phyloP scores from a whole-genome alignment of 2,329 filamentous ascomycete genomes.

The Volutella citrinella region DNA sequence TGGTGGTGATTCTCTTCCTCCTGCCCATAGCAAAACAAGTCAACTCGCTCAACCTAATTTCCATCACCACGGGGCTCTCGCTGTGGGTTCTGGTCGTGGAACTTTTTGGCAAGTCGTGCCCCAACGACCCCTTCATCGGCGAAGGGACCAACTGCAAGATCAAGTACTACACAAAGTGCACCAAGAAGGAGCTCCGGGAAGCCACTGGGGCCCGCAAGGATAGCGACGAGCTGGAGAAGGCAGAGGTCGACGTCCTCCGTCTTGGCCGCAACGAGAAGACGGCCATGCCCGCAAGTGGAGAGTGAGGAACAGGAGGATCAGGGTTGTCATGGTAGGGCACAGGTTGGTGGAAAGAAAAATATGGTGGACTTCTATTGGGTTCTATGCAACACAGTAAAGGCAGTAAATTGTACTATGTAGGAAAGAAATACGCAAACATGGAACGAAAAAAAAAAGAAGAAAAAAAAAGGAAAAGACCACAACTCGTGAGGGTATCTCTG shows the following conservation, averaged over 20 bases:
- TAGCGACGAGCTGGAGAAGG: slow-evolving; percentile 34
- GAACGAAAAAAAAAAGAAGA: too few species aligned
- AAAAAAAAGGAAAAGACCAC: too few species aligned
- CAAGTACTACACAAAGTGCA: slow-evolving; percentile 42
- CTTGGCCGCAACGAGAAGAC: slow-evolving; percentile 23
- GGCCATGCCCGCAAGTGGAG: too few species aligned
- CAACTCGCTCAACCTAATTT: slow-evolving; percentile 44
- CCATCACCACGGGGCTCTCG: slow-evolving; percentile 41
- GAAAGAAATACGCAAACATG: too few species aligned
- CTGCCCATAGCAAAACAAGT: slow-evolving; percentile 49
- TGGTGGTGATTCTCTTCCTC: slow-evolving; percentile 52
- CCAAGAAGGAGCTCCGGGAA: slow-evolving; percentile 33
- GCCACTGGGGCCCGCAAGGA: too few species aligned
- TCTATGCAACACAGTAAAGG: too few species aligned
- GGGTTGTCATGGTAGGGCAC: too few species aligned
- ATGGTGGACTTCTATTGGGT: too few species aligned
- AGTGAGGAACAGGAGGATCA: too few species aligned
- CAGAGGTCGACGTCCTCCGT: slow-evolving; percentile 18
- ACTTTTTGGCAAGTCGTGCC: slow-evolving; percentile 46
- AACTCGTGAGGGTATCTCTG: slow-evolving; percentile 11
- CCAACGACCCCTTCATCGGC: slow-evolving; percentile 42
- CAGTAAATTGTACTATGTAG: too few species aligned
- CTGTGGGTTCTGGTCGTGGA: slow-evolving; percentile 47
- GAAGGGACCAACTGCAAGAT: slow-evolving; percentile 30
- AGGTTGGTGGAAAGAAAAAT: too few species aligned